Evolutionary conservation across 2,329 filamentous ascomycete genomes (phyloP), one percentile per base, ranked within the genome.

Genomic region (Magnaporthiopsis rhizophila): DNA sequence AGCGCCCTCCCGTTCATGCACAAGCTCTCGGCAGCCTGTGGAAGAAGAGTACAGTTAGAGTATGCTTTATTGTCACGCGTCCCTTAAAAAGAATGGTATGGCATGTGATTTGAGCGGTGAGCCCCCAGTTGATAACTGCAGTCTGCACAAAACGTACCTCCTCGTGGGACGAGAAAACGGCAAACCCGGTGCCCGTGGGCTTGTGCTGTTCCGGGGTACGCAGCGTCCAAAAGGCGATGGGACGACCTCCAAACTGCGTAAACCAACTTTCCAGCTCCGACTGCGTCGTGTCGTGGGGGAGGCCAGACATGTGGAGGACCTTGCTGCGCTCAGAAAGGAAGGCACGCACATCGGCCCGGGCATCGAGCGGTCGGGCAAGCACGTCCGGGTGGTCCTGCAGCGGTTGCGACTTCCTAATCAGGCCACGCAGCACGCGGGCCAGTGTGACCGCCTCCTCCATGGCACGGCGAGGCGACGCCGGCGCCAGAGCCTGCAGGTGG

Each of bases 181-280:
- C 95, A 77, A 99, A 99, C 64, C 95, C 95, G 64, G 94, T 96
- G 58, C 95, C 95, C 12, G 95, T 99, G n/a, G 95, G 95, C 83
- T 99, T 99, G 79, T 98, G 95, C 79, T 98, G 95, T 78, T 99
- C 95, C 3, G 95, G 95, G 18, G 95, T 99, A 67, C 94, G 90
- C 62, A 99, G 84, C 24, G 95, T 99, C 95, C 95, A 99, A 80
- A 99, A 99, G 26, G 95, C 95, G 79, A 99, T 99, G 36, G 95
- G 95, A 58, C 95, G 90, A 62, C 95, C 95, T 68, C 95, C 95
- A 74, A 97, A 99, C 77, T 99, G 95, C 36, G 95, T 99, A 75
- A 98, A 99, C 95, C 95, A 99, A 79, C 93, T 97, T 80, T 99
- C 95, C 30, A 99, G 85, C 80, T 99, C 95, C 3, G 94, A 98